Evolutionary conservation across 257 asterid genomes (phyloP), one percentile per base, ranked within the genome.

Genomic region (Hygrophila difformis): DNA sequence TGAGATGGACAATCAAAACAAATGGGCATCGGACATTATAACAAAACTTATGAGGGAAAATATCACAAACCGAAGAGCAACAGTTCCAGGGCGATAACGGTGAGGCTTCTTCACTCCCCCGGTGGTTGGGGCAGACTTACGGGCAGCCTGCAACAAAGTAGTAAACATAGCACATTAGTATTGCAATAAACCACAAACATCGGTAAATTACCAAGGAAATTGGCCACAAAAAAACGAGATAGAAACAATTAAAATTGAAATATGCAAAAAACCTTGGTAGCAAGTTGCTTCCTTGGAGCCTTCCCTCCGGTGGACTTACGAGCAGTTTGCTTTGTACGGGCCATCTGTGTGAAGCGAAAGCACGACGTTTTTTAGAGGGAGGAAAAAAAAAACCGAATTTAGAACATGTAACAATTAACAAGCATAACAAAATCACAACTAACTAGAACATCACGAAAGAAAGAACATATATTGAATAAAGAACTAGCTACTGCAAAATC

Each of bases 21-120:
- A 6, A 26, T 26, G 31, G 7, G 31, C 37, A 33, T 10, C 3
- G 10, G 1, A 9, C 2, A 33, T 33, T 31, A 6, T 5, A 12
- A 33, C 12, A n/a, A 33, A 0, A 5, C 10, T 12, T 5, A n/a
- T n/a, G n/a, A n/a, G n/a, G n/a, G n/a, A n/a, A n/a, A n/a, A n/a
- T n/a, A 5, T 5, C 12, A 33, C 49, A 17, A 3, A 49, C 55
- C 55, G 55, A 15, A 49, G 42, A 49, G 55, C 55, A 29, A 49
- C 55, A 33, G 55, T 63, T 5, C 69, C 69, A 36, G 69, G 69
- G 2, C 69, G 64, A 29, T 63, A 63, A 23, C 69, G 54, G 26
- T 63, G 69, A 18, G 69, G 69, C 41, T 49, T 49, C 55, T 49
- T 3, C 4, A 40, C 39, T 8, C 55, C 55, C 29, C 55, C 55